Conservation (phyloP, 331 rosid species). For the Arachis monticola region DNA sequence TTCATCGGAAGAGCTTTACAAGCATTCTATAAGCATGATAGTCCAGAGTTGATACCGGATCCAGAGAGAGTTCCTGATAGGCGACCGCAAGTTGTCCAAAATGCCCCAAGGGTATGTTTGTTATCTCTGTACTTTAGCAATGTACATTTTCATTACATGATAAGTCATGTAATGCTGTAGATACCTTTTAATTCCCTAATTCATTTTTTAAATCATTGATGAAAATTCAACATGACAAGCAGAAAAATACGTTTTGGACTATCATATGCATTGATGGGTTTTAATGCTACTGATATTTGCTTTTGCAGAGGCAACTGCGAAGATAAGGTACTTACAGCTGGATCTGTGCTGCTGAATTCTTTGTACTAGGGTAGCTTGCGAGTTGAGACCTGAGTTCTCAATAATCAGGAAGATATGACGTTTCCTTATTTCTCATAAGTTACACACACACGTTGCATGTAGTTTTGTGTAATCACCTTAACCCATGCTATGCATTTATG, state of each 20-base stretch:
- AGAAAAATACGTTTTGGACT: not conserved
- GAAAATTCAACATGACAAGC: not conserved
- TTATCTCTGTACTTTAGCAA: too few species aligned
- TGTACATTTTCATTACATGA: not conserved
- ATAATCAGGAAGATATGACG: conserved; percentile 25
- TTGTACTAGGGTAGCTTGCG: conserved; percentile 13
- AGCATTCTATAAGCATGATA: conserved; percentile 82
- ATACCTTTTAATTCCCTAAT: conserved; percentile 15
- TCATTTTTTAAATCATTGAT: not conserved
- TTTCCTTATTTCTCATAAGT: not conserved
- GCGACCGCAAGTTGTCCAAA: conserved; percentile 61
- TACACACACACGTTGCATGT: not conserved
- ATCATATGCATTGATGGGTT: conserved; percentile 13
- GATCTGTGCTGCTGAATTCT: conserved; percentile 32
- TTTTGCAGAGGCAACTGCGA: conserved; percentile 77
- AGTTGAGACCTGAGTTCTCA: conserved; percentile 26
- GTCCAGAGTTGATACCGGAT: conserved; percentile 81
- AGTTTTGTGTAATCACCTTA: not conserved
- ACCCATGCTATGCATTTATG: too few species aligned
- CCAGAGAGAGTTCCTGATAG: conserved; percentile 68
- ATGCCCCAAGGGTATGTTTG: conserved; percentile 69
- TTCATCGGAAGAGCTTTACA: conserved; percentile 90
- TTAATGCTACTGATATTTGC: conserved; percentile 17
- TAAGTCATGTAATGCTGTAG: conserved; percentile 6
- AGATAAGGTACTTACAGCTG: conserved; percentile 40